Conservation (phyloP, 371 early-diverging fungal species). For the Mortierella sp. region DNA sequence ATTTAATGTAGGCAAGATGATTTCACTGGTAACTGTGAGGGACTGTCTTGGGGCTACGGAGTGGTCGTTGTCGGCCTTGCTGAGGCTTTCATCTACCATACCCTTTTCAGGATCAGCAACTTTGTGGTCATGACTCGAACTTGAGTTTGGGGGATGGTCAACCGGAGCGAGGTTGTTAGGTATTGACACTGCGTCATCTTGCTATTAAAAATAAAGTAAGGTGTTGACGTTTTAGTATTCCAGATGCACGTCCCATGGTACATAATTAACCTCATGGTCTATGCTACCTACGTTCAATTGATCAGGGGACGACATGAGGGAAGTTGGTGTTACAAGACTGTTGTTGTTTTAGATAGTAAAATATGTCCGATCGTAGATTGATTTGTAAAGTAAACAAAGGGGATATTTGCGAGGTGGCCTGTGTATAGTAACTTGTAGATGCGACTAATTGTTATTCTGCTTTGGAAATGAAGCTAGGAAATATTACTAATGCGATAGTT, state of each 20-base stretch:
- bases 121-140: constrained; percentile 3
- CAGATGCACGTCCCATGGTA: background rate
- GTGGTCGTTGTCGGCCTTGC: background rate
- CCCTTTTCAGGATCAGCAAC: constrained; percentile 13
- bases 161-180: background rate
- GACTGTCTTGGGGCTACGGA: background rate
- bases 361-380: too few relatives aligned
- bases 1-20: background rate
- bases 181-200: background rate
- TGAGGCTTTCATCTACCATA: background rate
- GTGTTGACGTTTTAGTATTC: background rate
- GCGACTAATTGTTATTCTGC: too few relatives aligned
- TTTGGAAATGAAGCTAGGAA: too few relatives aligned
- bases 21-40: background rate
- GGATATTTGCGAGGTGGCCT: too few relatives aligned
- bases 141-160: background rate
- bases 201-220: background rate
- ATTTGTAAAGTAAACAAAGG: too few relatives aligned
- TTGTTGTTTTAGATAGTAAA: too few relatives aligned
- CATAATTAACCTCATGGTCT: background rate
- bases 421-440: too few relatives aligned
- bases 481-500: too few relatives aligned
- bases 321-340: background rate
- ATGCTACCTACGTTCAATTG: constrained; percentile 1
- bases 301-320: background rate